A percentile compares a stretch with the other conserved stretches of the same genome.
Evolutionary conservation across 2,329 filamentous ascomycete genomes (phyloP).

Genomic region (Pseudogymnoascus sp.): DNA sequence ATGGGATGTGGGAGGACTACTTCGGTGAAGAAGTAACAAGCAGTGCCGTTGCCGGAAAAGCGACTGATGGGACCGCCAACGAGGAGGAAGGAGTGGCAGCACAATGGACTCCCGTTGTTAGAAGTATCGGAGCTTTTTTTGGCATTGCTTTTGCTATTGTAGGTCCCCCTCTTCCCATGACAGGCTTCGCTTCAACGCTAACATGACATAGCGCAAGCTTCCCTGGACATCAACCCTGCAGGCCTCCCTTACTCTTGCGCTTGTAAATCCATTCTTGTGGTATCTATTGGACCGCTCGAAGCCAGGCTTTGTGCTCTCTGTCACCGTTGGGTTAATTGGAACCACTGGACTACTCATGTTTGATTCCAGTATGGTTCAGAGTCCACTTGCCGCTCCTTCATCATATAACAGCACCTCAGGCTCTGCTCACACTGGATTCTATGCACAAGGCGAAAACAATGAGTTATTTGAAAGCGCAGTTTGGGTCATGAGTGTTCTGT

Average conservation of each 20-base stretch:
- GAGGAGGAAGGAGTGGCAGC: constrained; percentile 37
- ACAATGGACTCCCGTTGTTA: constrained; percentile 67
- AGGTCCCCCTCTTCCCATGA: constrained; percentile 33
- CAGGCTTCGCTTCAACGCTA: constrained; percentile 16
- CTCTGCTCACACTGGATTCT: constrained; percentile 27
- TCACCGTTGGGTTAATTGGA: constrained; percentile 62
- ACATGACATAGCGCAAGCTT: constrained; percentile 59
- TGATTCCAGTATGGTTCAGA: constrained; percentile 64
- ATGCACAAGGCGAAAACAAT: constrained; percentile 43
- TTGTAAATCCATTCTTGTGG: constrained; percentile 91
- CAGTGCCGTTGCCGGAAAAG: constrained; percentile 26
- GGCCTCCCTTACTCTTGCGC: constrained; percentile 75
- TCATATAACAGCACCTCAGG: constrained; percentile 12
- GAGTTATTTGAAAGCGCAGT: constrained; percentile 64
- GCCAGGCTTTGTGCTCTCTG: constrained; percentile 72
- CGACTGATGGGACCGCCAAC: constrained; percentile 16
- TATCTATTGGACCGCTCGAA: constrained; percentile 88
- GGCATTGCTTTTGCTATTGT: constrained; percentile 77
- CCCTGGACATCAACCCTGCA: constrained; percentile 95
- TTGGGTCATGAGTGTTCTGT: constrained; percentile 89
- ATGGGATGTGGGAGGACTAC: constrained; percentile 58
- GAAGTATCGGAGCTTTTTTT: constrained; percentile 62
- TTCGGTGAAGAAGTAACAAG: constrained; percentile 19
- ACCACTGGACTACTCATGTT: constrained; percentile 66
- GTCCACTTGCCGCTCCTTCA: constrained; percentile 16